phyloP scores from a whole-genome alignment of 2,329 filamentous ascomycete species.

The Moelleriella libera region DNA sequence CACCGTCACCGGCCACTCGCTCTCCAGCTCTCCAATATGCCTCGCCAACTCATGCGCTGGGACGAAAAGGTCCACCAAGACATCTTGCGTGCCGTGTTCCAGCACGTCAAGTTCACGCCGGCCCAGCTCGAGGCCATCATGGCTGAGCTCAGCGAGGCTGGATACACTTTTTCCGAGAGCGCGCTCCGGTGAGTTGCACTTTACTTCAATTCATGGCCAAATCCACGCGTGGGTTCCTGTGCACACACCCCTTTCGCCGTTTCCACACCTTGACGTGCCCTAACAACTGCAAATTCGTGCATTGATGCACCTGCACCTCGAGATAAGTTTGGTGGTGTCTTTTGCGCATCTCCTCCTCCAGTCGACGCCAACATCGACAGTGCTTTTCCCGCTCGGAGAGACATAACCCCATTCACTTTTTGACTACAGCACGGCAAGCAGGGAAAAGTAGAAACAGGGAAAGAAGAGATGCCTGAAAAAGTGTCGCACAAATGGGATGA shows the following conservation, averaged over 20 bases:
- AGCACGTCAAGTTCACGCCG: slow-evolving; percentile 17
- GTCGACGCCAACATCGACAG: too few species aligned
- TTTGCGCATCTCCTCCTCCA: too few species aligned
- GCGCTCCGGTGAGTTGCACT: slow-evolving; percentile 21
- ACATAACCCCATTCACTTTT: too few species aligned
- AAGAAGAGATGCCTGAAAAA: neutral
- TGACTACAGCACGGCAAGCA: too few species aligned
- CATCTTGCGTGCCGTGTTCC: slow-evolving; percentile 26
- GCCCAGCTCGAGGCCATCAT: slow-evolving; percentile 22
- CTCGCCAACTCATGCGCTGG: slow-evolving; percentile 24
- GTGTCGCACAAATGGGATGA: neutral
- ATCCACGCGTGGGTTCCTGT: too few species aligned
- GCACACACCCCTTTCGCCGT: neutral
- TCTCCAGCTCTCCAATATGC: neutral
- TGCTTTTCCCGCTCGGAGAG: too few species aligned
- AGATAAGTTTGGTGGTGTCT: too few species aligned
- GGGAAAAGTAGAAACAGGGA: too few species aligned
- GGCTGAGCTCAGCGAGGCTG: slow-evolving; percentile 19
- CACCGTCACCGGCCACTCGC: too few species aligned
- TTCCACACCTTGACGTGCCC: slow-evolving; percentile 4
- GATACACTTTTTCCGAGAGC: slow-evolving; percentile 24
- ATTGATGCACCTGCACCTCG: neutral
- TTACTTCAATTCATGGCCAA: too few species aligned
- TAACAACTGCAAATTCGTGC: neutral
- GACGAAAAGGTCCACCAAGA: slow-evolving; percentile 26